Percentiles rank a stretch among this genome's conserved stretches.
Evolutionary conservation across 495 filamentous ascomycete species (phyloP).

Genomic region (Aspergillus heteromorphus): DNA sequence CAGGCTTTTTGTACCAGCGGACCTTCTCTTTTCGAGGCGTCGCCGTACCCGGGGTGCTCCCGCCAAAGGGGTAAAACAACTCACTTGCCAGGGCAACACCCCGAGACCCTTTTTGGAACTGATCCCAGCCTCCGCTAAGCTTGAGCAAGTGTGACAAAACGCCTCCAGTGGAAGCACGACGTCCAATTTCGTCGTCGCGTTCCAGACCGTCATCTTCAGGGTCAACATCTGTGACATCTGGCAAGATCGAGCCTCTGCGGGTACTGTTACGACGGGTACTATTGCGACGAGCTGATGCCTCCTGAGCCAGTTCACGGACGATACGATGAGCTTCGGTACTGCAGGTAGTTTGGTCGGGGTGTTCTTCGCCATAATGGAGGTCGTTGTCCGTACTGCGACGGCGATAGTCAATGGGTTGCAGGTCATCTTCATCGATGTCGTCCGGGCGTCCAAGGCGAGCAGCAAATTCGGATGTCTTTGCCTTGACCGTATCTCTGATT

Average conservation of each 20-base stretch:
- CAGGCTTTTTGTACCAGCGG: slow-evolving; percentile 34
- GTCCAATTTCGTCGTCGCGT: not conserved
- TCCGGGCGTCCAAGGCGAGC: slow-evolving; percentile 6
- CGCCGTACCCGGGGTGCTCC: slow-evolving; percentile 8
- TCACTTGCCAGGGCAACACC: not conserved
- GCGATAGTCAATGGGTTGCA: not conserved
- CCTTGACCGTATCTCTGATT: not conserved
- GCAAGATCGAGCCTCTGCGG: not conserved
- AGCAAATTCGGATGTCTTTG: not conserved
- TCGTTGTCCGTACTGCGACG: not conserved
- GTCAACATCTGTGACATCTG: not conserved
- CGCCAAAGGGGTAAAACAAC: not conserved
- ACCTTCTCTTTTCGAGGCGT: slow-evolving; percentile 21
- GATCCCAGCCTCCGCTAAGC: slow-evolving; percentile 17
- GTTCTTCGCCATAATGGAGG: not conserved
- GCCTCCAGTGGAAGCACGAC: slow-evolving; percentile 26
- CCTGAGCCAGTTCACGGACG: slow-evolving; percentile 17
- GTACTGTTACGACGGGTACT: too few species aligned
- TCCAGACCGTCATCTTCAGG: not conserved
- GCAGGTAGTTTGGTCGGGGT: not conserved
- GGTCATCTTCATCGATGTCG: slow-evolving; percentile 1
- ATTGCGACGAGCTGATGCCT: not conserved
- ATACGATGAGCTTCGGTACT: slow-evolving; percentile 20
- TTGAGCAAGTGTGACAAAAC: slow-evolving; percentile 32
- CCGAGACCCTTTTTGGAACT: not conserved